Base-by-base conservation (phyloP, 2,329 filamentous ascomycete genomes). In the Whalleya microplaca region DNA sequence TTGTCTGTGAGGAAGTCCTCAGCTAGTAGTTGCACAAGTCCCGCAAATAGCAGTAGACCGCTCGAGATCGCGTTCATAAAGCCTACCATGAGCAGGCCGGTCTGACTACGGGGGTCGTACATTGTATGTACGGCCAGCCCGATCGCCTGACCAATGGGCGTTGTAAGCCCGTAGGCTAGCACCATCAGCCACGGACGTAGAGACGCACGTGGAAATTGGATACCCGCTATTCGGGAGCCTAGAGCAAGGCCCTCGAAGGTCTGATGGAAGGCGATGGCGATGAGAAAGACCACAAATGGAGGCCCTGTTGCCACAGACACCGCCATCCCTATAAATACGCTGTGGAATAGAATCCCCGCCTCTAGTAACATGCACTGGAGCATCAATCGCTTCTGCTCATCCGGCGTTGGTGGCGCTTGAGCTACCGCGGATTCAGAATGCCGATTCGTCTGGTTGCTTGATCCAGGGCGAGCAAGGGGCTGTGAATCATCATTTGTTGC, bases 211-310 rank as follows among this genome's bases (percentile, higher is more conserved):
- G 90, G 84, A 68, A 97, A 96, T 71, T 89, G 86, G 23, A 96
- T 85, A 9, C 90, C 89, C 0, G 91, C 90, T 66, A 96, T 96
- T 55, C 92, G 89, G 43, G 90, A 90, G 6, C 92, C 92, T 3
- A 96, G 83, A 0, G 92, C 92, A 14, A 96, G 85, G 1, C 92
- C 92, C 75, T 96, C 92, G 63, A 96, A 96, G 1, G 90, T 92
- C 75, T 96, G 90, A 69, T 95, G 91, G 73, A 94, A 93, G 62
- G 84, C 86, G 60, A 95, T 92, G 48, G 91, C 91, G 27, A 93
- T 80, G 0, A 95, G 78, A 61, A 95, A 90, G 12, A 94, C 89
- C 42, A 91, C 78, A 69, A 95, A 95, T 1, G 89, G 85, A 0
- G 90, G 88, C 0, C 90, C 90, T 0, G 89, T 92, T 0, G 91